Conservation (phyloP, 75 land plant genomes). For the Adiantum capillusveneris region DNA sequence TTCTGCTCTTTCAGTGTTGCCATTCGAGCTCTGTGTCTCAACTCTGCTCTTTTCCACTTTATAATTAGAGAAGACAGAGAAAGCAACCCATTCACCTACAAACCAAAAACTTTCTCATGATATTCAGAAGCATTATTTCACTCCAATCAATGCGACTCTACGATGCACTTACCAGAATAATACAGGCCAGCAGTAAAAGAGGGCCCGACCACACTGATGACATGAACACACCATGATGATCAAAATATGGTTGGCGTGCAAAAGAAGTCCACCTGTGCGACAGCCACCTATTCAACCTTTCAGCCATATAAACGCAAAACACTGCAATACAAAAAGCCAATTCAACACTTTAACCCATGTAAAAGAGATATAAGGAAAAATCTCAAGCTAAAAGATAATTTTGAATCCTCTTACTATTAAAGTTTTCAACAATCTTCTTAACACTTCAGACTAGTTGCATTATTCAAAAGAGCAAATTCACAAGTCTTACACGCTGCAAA, state of each 20-base stretch:
- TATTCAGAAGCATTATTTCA: background rate
- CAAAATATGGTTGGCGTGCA: conserved; percentile 77
- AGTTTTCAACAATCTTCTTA: no score
- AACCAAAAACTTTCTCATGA: background rate
- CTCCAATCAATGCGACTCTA: conserved; percentile 7
- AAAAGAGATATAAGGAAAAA: background rate
- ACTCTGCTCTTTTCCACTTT: conserved; percentile 86
- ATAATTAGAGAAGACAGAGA: conserved; percentile 48
- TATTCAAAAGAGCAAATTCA: no score
- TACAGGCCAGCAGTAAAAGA: conserved; percentile 48
- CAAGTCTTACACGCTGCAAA: conserved; percentile 48
- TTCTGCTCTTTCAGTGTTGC: conserved; percentile 46
- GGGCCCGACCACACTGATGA: conserved; percentile 89
- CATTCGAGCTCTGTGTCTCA: conserved; percentile 61
- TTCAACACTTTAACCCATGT: background rate
- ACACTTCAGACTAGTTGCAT: no score
- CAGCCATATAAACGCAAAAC: conserved; percentile 68
- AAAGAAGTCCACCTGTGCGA: conserved; percentile 58
- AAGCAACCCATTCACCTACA: conserved; percentile 65
- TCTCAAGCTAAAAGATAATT: background rate
- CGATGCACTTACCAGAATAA: conserved; percentile 77
- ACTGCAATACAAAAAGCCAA: conserved; percentile 35
- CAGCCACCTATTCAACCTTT: conserved; percentile 52
- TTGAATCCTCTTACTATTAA: no score
- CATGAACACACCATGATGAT: conserved; percentile 58